Evolutionary conservation across 1,284 basidiomycete species (phyloP).

Genomic region (Sphagnurus paluster): DNA sequence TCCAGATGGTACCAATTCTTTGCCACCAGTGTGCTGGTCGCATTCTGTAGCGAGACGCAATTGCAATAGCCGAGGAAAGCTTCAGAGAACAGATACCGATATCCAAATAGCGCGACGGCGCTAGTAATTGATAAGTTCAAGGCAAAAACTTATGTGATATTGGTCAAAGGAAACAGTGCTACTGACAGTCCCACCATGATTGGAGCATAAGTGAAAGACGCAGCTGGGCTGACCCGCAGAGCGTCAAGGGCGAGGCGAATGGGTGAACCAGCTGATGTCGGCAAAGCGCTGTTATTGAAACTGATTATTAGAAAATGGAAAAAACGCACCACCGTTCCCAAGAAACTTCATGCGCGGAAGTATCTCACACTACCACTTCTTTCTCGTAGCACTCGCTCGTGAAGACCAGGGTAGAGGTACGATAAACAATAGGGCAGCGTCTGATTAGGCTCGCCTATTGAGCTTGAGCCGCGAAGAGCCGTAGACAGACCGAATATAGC

Average conservation of each 20-base stretch:
- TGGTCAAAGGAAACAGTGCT: slow-evolving; percentile 3
- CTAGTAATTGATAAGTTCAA: slow-evolving; percentile 1
- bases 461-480: too few relatives aligned
- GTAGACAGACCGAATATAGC: too few relatives aligned
- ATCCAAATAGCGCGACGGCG: slow-evolving; percentile 5
- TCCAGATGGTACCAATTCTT: slow-evolving; percentile 16
- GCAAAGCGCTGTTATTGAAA: not conserved
- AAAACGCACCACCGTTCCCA: slow-evolving; percentile 17
- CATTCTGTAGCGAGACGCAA: slow-evolving; percentile 21
- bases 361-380: too few relatives aligned
- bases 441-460: too few relatives aligned
- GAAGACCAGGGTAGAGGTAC: too few relatives aligned
- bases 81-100: slow-evolving; percentile 8
- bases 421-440: too few relatives aligned
- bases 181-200: slow-evolving; percentile 7
- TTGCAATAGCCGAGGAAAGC: slow-evolving; percentile 10
- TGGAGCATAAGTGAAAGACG: slow-evolving; percentile 5
- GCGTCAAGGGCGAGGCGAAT: slow-evolving; percentile 3
- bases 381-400: too few relatives aligned
- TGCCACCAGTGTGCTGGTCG: not conserved
- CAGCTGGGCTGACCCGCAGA: slow-evolving; percentile 1
- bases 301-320: not conserved
- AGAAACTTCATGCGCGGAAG: too few relatives aligned
- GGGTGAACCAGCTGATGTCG: slow-evolving; percentile 13
- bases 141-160: slow-evolving; percentile 1